These are phyloP conservation scores for Helotiales sp. DNA, from an alignment of 2,329 filamentous ascomycete genomes.

Conservation along the genomic window DNA sequence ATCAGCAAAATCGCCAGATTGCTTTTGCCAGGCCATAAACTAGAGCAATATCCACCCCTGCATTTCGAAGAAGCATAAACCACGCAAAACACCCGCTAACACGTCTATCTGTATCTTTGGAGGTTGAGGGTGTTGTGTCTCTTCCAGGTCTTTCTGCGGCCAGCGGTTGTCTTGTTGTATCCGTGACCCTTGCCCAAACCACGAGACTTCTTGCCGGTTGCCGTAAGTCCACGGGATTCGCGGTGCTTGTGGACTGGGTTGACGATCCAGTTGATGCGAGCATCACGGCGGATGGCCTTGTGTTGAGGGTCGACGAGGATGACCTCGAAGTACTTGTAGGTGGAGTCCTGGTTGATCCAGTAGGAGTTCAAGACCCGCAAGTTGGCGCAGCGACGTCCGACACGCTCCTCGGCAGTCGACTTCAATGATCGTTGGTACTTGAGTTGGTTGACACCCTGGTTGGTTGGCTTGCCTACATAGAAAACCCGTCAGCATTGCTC, in stretches of 20 bases:
- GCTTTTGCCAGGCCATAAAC: conserved; percentile 35
- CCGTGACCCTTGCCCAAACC: conserved; percentile 99
- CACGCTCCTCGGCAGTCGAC: conserved; percentile 99
- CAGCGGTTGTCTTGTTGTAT: conserved; percentile 98
- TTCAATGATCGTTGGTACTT: conserved; percentile 99
- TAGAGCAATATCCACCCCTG: conserved; percentile 34
- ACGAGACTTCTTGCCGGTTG: conserved; percentile 99
- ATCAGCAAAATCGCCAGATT: conserved; percentile 33
- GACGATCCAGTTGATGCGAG: conserved; percentile 99
- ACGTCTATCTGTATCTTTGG: conserved; percentile 89
- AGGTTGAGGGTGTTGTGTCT: conserved; percentile 98
- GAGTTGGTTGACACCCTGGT: conserved; percentile 99
- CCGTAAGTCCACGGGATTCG: conserved; percentile 94
- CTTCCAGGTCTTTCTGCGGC: conserved; percentile 99
- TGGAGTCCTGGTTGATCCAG: conserved; percentile 99
- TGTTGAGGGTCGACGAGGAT: conserved; percentile 99
- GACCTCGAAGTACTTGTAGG: conserved; percentile 99
- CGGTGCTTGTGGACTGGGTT: conserved; percentile 99
- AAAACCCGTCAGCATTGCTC: background rate
- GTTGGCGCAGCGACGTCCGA: conserved; percentile 98
- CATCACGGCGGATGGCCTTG: conserved; percentile 99
- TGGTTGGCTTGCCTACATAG: conserved; percentile 93
- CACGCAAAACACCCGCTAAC: conserved; percentile 37
- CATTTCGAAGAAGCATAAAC: conserved; percentile 34
- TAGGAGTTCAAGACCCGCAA: conserved; percentile 99